Conservation (phyloP, 192 early-diverging fungal species). For the Backusella luteola region DNA sequence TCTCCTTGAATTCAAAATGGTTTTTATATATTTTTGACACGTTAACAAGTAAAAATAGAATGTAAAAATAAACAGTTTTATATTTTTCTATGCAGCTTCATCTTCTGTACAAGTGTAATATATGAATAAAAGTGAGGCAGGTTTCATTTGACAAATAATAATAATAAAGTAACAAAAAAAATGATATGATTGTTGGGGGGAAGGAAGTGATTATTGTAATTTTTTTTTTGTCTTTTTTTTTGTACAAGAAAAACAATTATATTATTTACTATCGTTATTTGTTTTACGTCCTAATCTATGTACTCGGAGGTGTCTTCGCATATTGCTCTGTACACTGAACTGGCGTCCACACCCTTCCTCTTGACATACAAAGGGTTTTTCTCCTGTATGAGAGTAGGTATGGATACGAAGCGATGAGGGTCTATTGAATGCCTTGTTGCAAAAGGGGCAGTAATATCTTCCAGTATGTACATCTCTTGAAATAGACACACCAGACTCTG, state of each 20-base stretch:
- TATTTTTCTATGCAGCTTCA: constrained; percentile 6
- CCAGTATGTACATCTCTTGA: constrained; percentile 21
- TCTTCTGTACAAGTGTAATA: background rate
- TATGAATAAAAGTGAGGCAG: background rate
- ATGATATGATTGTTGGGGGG: background rate
- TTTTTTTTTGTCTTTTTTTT: background rate
- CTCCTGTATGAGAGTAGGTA: constrained; percentile 76
- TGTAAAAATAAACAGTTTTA: constrained; percentile 1
- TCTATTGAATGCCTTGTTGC: constrained; percentile 65
- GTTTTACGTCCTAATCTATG: constrained; percentile 36
- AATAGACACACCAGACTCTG: background rate
- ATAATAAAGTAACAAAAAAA: background rate
- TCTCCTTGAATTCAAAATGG: background rate
- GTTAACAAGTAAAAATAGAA: constrained; percentile 1
- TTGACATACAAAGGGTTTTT: constrained; percentile 68
- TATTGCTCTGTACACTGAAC: constrained; percentile 73
- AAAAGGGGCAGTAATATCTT: constrained; percentile 59
- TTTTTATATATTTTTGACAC: background rate
- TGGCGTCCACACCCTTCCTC: constrained; percentile 63
- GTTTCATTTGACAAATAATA: background rate
- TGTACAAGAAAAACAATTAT: background rate
- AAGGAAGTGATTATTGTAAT: background rate
- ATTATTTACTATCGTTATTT: background rate
- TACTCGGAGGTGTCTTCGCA: constrained; percentile 67
- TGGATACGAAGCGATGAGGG: constrained; percentile 71